These are phyloP conservation scores for Lodderomyces metapsilosis DNA, from an alignment of 1,139 yeast genomes.

Conservation along the genomic window DNA sequence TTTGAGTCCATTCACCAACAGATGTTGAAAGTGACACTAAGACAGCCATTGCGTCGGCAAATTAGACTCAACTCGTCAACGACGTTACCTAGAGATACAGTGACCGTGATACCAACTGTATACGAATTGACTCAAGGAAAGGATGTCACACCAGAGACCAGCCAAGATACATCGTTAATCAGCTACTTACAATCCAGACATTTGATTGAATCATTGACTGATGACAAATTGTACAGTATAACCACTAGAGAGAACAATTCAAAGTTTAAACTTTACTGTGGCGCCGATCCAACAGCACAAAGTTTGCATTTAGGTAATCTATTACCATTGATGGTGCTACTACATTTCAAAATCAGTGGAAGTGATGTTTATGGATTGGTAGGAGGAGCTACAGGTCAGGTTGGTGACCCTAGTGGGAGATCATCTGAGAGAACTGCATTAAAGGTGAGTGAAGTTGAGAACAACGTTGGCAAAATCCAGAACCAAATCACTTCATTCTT, in stretches of 20 bases:
- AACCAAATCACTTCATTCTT: slow-evolving; percentile 64
- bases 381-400: slow-evolving; percentile 98
- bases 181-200: slow-evolving; percentile 46
- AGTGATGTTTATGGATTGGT: slow-evolving; percentile 79
- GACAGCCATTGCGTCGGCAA: slow-evolving; percentile 3
- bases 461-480: slow-evolving; percentile 63
- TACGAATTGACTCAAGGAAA: slow-evolving; percentile 22
- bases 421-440: slow-evolving; percentile 66
- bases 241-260: slow-evolving; percentile 23
- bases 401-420: slow-evolving; percentile 97
- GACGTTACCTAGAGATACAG: slow-evolving; percentile 19
- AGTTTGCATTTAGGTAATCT: slow-evolving; percentile 91
- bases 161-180: slow-evolving; percentile 39
- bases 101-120: slow-evolving; percentile 40
- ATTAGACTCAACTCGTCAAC: slow-evolving; percentile 12
- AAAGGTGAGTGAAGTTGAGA: slow-evolving; percentile 47
- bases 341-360: slow-evolving; percentile 84
- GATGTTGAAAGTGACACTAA: neutral
- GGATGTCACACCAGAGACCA: slow-evolving; percentile 22
- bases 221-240: slow-evolving; percentile 43
- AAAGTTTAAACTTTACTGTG: slow-evolving; percentile 71
- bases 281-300: slow-evolving; percentile 94
- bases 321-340: slow-evolving; percentile 77
- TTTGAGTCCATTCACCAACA: neutral
- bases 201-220: slow-evolving; percentile 48